Conservation (phyloP, 108 stramenopile species). For the Seminavis robusta region DNA sequence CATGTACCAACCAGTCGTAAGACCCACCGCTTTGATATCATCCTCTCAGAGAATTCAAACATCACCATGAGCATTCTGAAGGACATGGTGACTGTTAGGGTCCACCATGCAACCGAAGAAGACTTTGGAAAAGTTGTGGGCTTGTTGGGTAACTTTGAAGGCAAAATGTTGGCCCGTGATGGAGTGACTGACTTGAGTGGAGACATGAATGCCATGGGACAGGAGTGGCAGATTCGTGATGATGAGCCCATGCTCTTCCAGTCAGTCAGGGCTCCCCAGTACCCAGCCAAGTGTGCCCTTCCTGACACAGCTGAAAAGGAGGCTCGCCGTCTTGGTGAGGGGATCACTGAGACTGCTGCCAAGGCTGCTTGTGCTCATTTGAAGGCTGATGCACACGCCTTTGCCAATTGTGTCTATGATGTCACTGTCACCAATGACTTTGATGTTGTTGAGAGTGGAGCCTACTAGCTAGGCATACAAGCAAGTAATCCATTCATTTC, state of each 20-base stretch:
- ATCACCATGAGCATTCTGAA: constrained; percentile 17
- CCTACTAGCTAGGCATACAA: too few relatives aligned
- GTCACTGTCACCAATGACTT: too few relatives aligned
- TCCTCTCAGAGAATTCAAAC: constrained; percentile 4
- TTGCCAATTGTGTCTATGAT: too few relatives aligned
- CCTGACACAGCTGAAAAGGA: too few relatives aligned
- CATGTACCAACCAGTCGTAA: too few relatives aligned
- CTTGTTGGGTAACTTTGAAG: constrained; percentile 11
- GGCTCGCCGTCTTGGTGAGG: too few relatives aligned
- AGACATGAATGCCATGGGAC: constrained; percentile 5
- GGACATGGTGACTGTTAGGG: constrained; percentile 9
- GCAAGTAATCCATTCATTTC: too few relatives aligned
- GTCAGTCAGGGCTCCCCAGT: constrained; percentile 5
- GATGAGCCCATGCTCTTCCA: constrained; percentile 14
- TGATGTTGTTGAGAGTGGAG: too few relatives aligned
- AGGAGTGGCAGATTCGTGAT: constrained; percentile 12
- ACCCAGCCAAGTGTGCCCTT: background rate
- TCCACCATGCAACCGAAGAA: background rate
- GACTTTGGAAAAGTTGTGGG: constrained; percentile 16
- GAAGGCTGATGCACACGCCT: too few relatives aligned
- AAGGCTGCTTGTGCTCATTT: too few relatives aligned
- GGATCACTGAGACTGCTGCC: too few relatives aligned
- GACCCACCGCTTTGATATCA: constrained; percentile 9
- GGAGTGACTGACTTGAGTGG: constrained; percentile 8
- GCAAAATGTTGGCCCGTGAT: constrained; percentile 18